Percentiles rank a stretch among this genome's conserved stretches.
Evolutionary conservation across 495 filamentous ascomycete species (phyloP).

Genomic region (Elasticomyces elasticus): DNA sequence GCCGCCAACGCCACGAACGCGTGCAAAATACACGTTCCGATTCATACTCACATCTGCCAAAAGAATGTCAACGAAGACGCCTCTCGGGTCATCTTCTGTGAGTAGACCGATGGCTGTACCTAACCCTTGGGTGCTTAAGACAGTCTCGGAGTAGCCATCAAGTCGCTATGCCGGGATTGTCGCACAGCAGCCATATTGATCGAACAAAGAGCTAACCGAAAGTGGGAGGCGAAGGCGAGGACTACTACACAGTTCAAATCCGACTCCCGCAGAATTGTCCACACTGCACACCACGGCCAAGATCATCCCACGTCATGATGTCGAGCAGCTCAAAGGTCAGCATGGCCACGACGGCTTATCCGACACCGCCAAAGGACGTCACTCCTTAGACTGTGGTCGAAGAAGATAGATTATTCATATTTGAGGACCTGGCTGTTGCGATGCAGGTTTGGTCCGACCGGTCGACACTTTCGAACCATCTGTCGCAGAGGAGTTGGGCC

Average conservation of each 20-base stretch:
- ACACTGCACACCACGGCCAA: not conserved
- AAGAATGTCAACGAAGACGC: conserved; percentile 12
- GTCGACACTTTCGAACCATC: too few species aligned
- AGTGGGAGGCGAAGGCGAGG: too few species aligned
- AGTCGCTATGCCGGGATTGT: too few species aligned
- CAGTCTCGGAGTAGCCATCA: too few species aligned
- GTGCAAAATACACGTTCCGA: conserved; percentile 8
- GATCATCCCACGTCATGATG: not conserved
- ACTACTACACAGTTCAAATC: conserved; percentile 7
- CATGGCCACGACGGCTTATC: not conserved
- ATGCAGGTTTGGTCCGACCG: too few species aligned
- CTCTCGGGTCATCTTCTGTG: conserved; percentile 14
- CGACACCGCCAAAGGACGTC: not conserved
- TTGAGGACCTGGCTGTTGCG: too few species aligned
- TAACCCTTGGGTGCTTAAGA: conserved; percentile 1
- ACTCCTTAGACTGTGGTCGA: not conserved
- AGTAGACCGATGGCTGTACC: too few species aligned
- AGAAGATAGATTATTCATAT: too few species aligned
- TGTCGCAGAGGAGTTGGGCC: too few species aligned
- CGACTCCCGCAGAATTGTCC: conserved; percentile 1
- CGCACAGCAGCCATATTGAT: too few species aligned
- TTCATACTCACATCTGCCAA: conserved; percentile 15
- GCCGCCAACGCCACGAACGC: too few species aligned
- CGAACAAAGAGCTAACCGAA: not conserved
- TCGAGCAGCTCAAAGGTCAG: not conserved